Conservation (phyloP, 352 stramenopile species). For the Globisporangium spiculum region DNA sequence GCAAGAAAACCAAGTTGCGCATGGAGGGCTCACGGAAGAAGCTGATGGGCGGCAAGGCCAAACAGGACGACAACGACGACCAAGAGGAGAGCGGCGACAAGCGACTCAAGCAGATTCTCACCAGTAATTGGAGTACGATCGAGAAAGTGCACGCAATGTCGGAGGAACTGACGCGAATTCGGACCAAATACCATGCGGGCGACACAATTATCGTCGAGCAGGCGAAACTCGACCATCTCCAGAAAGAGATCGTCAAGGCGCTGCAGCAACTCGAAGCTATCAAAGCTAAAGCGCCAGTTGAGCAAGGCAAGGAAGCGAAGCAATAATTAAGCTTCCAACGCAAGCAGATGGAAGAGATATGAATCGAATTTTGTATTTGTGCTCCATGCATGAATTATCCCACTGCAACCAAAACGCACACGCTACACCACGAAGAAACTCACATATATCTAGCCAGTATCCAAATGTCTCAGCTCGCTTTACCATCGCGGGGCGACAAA, state of each 20-base stretch:
- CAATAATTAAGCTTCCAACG: not conserved
- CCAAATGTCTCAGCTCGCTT: not conserved
- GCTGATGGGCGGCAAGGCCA: conserved; percentile 12
- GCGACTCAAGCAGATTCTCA: conserved; percentile 44
- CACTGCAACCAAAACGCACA: not conserved
- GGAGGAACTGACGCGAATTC: conserved; percentile 47
- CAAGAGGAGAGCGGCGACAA: conserved; percentile 35
- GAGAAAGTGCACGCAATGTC: conserved; percentile 56
- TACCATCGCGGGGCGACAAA: not conserved
- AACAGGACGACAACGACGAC: conserved; percentile 4
- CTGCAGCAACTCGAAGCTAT: conserved; percentile 53
- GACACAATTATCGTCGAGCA: conserved; percentile 50
- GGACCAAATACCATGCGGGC: conserved; percentile 42
- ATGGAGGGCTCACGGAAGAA: conserved; percentile 23
- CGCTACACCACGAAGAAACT: conserved; percentile 4
- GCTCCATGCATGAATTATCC: not conserved
- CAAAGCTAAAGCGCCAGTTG: conserved; percentile 6
- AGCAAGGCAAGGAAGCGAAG: not conserved
- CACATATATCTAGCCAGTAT: not conserved
- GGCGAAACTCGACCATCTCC: conserved; percentile 52
- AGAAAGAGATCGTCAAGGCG: conserved; percentile 52
- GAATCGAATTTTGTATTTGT: not conserved
- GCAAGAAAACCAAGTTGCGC: conserved; percentile 32
- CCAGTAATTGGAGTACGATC: conserved; percentile 61
- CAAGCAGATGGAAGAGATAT: not conserved